Conservation (phyloP, 2,329 filamentous ascomycete species). For the Diaporthe sp. region DNA sequence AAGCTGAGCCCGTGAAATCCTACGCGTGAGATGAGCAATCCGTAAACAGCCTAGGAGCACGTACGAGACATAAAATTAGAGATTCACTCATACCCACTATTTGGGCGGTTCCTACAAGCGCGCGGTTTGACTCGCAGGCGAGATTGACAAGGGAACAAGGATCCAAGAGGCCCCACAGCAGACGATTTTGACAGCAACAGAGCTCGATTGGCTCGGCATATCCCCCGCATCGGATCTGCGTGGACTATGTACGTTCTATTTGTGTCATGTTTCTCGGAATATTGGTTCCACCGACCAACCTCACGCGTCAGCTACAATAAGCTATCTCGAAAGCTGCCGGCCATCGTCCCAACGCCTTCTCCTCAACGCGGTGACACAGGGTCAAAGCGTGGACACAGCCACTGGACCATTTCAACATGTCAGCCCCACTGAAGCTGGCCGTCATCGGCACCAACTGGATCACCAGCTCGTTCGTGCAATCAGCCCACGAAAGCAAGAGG, state of each 20-base stretch:
- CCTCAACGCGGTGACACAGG: not conserved
- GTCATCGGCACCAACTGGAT: conserved; percentile 36
- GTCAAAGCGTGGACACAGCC: not conserved
- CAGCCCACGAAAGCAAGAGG: conserved; percentile 32
- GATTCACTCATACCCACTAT: not conserved
- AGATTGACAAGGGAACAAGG: conserved; percentile 16
- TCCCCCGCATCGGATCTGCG: conserved; percentile 18
- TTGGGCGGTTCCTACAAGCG: conserved; percentile 6
- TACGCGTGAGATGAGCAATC: not conserved
- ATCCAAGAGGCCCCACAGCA: not conserved
- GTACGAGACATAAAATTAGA: no score
- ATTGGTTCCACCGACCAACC: conserved; percentile 17
- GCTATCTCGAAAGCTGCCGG: not conserved
- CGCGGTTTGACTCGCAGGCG: conserved; percentile 24
- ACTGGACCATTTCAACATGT: conserved; percentile 3
- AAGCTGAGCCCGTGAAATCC: conserved; percentile 9
- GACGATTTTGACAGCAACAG: conserved; percentile 8
- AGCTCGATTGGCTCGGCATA: conserved; percentile 8
- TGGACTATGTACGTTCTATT: not conserved
- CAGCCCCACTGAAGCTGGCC: conserved; percentile 28
- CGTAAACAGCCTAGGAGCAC: not conserved
- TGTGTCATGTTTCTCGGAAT: conserved; percentile 10
- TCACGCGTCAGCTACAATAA: not conserved
- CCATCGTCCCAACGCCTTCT: not conserved
- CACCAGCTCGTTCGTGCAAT: conserved; percentile 33